Evolutionary conservation across 2,329 filamentous ascomycete species (phyloP).

Genomic region (Calonectria pteridis): DNA sequence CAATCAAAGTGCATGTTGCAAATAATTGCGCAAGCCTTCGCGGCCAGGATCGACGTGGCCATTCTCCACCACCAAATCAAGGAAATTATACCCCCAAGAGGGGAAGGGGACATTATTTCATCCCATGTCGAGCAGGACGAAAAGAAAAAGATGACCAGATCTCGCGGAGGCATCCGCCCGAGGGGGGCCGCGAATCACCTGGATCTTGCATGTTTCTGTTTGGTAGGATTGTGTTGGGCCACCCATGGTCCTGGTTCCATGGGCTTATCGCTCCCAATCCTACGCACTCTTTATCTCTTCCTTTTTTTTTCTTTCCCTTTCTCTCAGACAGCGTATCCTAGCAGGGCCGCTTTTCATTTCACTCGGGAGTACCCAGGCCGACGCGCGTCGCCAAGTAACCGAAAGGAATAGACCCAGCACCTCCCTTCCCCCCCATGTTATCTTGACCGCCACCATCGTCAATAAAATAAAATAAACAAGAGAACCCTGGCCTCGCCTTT

Average conservation of each 20-base stretch:
- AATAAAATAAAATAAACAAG: not conserved
- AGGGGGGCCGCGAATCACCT: not conserved
- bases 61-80: not conserved
- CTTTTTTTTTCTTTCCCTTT: not conserved
- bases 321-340: not conserved
- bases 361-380: conserved; percentile 5
- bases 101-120: not conserved
- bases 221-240: not conserved
- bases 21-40: not conserved
- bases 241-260: not conserved
- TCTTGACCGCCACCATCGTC: conserved; percentile 5
- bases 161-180: not conserved
- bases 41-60: not conserved
- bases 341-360: conserved; percentile 12
- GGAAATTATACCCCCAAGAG: not conserved
- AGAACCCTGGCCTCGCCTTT: not conserved
- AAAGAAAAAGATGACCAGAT: not conserved
- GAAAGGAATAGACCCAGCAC: not conserved
- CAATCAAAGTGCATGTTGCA: not conserved
- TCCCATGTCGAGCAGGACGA: not conserved
- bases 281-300: not conserved
- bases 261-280: not conserved
- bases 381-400: conserved; percentile 20
- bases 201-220: conserved; percentile 12
- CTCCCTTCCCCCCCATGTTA: not conserved